phyloP scores from a whole-genome alignment of 2,329 filamentous ascomycete genomes.

The Colletotrichum eleusines region DNA sequence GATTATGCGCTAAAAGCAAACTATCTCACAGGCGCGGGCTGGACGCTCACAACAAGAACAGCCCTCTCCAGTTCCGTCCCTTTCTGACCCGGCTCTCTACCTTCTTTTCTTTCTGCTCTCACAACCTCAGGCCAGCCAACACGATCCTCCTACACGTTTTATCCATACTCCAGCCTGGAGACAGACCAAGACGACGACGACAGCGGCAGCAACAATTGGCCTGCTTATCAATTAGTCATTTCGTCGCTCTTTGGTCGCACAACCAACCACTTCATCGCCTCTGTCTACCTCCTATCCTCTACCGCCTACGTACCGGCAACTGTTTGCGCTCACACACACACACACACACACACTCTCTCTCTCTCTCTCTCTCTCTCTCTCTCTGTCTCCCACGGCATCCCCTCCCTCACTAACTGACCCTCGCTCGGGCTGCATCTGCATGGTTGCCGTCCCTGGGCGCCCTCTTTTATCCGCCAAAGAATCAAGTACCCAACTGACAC shows the following conservation, averaged over 20 bases:
- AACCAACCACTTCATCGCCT: constrained; percentile 16
- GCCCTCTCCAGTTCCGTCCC: constrained; percentile 1
- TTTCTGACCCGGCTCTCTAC: not conserved
- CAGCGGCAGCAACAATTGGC: not conserved
- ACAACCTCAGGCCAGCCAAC: not conserved
- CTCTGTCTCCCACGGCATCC: not conserved
- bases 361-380: not conserved
- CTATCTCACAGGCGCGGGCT: constrained; percentile 11
- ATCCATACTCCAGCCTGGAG: not conserved
- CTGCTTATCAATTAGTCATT: constrained; percentile 14
- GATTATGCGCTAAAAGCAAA: constrained; percentile 38
- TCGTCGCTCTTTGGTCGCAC: constrained; percentile 12
- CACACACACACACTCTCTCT: not conserved
- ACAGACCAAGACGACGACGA: not conserved
- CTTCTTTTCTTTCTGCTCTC: not conserved
- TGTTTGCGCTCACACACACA: not conserved
- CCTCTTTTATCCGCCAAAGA: constrained; percentile 33
- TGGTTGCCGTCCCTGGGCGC: constrained; percentile 23
- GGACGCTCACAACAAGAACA: constrained; percentile 15
- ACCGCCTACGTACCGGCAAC: not conserved
- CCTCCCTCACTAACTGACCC: constrained; percentile 12
- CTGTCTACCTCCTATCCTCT: constrained; percentile 13
- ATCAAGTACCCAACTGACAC: constrained; percentile 20
- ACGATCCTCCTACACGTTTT: not conserved
- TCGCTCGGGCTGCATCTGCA: constrained; percentile 32